phyloP scores from a whole-genome alignment of 768 basidiomycete species.

The Strobilomyces dryophilus region DNA sequence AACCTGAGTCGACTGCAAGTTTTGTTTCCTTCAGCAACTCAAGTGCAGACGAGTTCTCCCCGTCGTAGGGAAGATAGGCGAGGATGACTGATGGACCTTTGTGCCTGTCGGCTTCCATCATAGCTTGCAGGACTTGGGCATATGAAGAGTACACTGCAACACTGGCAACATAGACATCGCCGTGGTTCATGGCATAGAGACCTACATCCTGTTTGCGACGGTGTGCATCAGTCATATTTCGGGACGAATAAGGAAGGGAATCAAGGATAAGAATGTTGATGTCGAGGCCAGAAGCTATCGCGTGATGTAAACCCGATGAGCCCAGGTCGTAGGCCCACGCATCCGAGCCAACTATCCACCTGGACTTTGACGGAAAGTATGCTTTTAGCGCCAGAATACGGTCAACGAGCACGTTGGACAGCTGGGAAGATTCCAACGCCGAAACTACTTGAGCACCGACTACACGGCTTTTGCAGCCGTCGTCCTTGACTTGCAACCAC shows the following conservation, averaged over 20 bases:
- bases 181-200: conserved; percentile 97
- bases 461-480: conserved; percentile 53
- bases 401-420: conserved; percentile 43
- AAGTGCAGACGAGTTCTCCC: conserved; percentile 73
- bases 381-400: conserved; percentile 56
- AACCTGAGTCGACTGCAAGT: conserved; percentile 90
- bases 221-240: conserved; percentile 61
- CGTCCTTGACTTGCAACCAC: conserved; percentile 80
- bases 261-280: conserved; percentile 96
- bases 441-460: conserved; percentile 56
- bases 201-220: conserved; percentile 95
- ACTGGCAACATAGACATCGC: conserved; percentile 93
- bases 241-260: conserved; percentile 81
- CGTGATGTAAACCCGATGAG: conserved; percentile 91
- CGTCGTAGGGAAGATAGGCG: conserved; percentile 88
- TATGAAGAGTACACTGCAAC: conserved; percentile 96
- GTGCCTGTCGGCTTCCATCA: conserved; percentile 89
- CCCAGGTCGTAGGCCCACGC: conserved; percentile 98
- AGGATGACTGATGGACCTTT: conserved; percentile 88
- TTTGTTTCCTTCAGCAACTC: conserved; percentile 97
- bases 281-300: conserved; percentile 85
- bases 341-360: conserved; percentile 98
- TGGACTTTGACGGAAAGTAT: conserved; percentile 64
- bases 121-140: conserved; percentile 84
- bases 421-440: conserved; percentile 40